Evolutionary conservation across 352 stramenopile species (phyloP), one percentile per base, ranked within the genome.

Genomic region (Phytopythium chamaehyphon): DNA sequence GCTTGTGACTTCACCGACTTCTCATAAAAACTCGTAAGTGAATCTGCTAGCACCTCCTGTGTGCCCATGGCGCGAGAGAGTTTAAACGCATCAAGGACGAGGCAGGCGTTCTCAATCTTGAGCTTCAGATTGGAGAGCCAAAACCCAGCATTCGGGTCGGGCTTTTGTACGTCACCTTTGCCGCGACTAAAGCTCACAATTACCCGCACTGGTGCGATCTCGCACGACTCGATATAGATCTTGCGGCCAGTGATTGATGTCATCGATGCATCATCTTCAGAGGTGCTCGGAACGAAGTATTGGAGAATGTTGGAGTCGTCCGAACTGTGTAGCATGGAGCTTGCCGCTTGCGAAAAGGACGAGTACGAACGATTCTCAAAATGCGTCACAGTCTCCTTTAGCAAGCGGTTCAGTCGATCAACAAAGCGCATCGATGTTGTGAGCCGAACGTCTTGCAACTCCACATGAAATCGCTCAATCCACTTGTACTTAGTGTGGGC

Each of bases 41-140:
- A 77, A 26, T 73, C 75, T n/a, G 80, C 26, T 3, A 94, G 59
- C 37, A 74, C 82, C 36, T 92, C 79, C 45, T 91, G 76, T 4
- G 83, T 92, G 9, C 79, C 82, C 51, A 92, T 54, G 11, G 82
- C 83, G 28, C 90, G 75, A 2, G 72, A 64, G 21, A 94, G 33
- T 28, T 66, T 69, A 57, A 85, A 94, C 16, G 66, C 73, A 21
- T 85, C 75, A 1, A 94, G 61, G 5, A 72, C 81, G n/a, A 94
- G 54, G 50, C 76, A 91, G 18, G 83, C 83, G 54, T 92, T 90
- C 39, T 94, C 83, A 51, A 94, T 92, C 66, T 90, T 86, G 47
- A 94, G 54, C 58, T 92, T 92, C 14, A 94, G 65, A 54, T 92
- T 86, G 1, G 76, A 72, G 12, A 94, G 63, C 83, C 81, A 94